Percentiles rank a stretch among this genome's conserved stretches.
Evolutionary conservation across 257 asterid genomes (phyloP).

Genomic region (Primulina eburnea): DNA sequence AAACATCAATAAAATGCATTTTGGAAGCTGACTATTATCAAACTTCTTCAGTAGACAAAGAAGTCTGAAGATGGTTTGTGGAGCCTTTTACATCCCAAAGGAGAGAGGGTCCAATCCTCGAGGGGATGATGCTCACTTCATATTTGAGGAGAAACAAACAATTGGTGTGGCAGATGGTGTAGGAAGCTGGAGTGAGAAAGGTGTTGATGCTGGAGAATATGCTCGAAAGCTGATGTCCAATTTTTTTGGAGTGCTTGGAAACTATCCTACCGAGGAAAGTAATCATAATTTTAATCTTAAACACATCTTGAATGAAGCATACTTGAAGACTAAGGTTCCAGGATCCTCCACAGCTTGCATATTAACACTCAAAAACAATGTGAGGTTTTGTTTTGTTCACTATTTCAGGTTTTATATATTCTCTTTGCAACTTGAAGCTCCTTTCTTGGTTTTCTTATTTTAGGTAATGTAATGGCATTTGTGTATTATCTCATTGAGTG

Average conservation of each 20-base stretch:
- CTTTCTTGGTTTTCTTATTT: slow-evolving; percentile 6
- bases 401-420: not conserved
- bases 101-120: not conserved
- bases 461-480: not conserved
- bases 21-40: not conserved
- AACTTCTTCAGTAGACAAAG: not conserved
- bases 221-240: not conserved
- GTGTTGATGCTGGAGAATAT: not conserved
- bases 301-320: not conserved
- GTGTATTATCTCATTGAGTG: not conserved
- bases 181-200: not conserved
- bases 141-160: not conserved
- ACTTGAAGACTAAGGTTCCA: not conserved
- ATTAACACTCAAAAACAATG: not conserved
- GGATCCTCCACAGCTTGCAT: slow-evolving; percentile 17
- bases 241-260: not conserved
- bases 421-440: not conserved
- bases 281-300: no score
- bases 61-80: slow-evolving; percentile 1
- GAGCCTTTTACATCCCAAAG: slow-evolving; percentile 16
- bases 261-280: not conserved
- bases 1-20: no score
- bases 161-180: not conserved
- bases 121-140: slow-evolving; percentile 18
- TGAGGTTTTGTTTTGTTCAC: slow-evolving; percentile 2